phyloP scores from a whole-genome alignment of 202 grass and related monocot species.

The Dendrocalamus latiflorus region DNA sequence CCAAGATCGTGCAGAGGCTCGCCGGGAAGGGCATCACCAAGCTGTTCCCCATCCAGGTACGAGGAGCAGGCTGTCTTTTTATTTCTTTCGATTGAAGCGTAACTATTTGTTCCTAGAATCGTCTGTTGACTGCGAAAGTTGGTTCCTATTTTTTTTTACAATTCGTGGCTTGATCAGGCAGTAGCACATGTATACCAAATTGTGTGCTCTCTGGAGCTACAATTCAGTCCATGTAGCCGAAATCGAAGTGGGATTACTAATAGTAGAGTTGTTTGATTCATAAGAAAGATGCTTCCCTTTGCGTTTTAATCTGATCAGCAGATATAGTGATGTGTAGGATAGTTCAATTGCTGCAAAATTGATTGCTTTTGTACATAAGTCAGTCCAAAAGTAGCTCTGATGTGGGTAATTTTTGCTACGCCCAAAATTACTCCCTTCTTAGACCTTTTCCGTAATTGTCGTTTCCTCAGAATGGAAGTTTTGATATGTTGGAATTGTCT shows the following conservation, averaged over 20 bases:
- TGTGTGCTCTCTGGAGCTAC: not conserved
- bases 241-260: not conserved
- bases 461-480: too few relatives aligned
- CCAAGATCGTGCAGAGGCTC: constrained; percentile 46
- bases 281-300: not conserved
- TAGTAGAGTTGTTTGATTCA: not conserved
- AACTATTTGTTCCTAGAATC: not conserved
- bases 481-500: not conserved
- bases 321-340: not conserved
- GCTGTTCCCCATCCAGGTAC: constrained; percentile 83
- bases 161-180: not conserved
- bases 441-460: not conserved
- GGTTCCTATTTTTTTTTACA: not conserved
- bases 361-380: not conserved
- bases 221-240: not conserved
- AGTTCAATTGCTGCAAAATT: not conserved
- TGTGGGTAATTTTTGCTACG: too few relatives aligned
- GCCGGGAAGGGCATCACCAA: constrained; percentile 52
- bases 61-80: not conserved
- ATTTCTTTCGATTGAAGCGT: not conserved
- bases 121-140: not conserved
- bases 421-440: not conserved
- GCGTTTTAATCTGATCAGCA: not conserved
- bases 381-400: not conserved
- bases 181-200: not conserved